phyloP scores from a whole-genome alignment of 306 rosid genomes.

The Astragalus membranaceus region DNA sequence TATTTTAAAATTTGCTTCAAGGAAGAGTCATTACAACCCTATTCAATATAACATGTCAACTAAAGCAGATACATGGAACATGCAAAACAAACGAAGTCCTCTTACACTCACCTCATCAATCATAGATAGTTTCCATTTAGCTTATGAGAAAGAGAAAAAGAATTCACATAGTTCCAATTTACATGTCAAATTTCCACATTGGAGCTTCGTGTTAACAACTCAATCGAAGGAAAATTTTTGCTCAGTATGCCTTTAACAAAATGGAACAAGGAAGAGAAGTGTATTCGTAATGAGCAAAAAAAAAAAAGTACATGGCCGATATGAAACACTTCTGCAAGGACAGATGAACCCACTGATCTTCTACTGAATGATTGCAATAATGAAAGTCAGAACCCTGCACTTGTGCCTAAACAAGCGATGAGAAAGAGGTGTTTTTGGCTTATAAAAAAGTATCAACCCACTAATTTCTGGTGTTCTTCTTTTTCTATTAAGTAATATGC shows the following conservation, averaged over 20 bases:
- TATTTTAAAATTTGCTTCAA: too few relatives aligned
- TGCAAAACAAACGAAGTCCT: not conserved
- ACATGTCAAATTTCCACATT: slow-evolving; percentile 15
- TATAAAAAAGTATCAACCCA: slow-evolving; percentile 43
- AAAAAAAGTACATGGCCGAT: slow-evolving; percentile 11
- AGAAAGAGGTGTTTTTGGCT: slow-evolving; percentile 18
- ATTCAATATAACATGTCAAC: not conserved
- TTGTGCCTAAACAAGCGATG: slow-evolving; percentile 28
- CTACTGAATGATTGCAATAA: slow-evolving; percentile 28
- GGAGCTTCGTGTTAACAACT: slow-evolving; percentile 13
- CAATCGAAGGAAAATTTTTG: slow-evolving; percentile 21
- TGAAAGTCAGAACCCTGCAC: slow-evolving; percentile 30
- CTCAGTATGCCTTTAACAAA: slow-evolving; percentile 16
- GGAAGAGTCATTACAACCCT: not conserved
- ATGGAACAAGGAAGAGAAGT: not conserved
- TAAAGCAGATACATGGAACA: not conserved
- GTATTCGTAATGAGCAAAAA: not conserved
- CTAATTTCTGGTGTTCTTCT: slow-evolving; percentile 16
- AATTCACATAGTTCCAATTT: slow-evolving; percentile 6
- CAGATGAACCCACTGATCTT: slow-evolving; percentile 23
- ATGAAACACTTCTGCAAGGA: slow-evolving; percentile 26
- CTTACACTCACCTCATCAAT: not conserved
- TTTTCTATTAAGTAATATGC: not conserved
- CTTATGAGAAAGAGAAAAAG: slow-evolving; percentile 1
- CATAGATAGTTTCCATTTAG: not conserved